phyloP scores from a whole-genome alignment of 371 early-diverging fungal genomes.

The Syncephalis plumigaleata region DNA sequence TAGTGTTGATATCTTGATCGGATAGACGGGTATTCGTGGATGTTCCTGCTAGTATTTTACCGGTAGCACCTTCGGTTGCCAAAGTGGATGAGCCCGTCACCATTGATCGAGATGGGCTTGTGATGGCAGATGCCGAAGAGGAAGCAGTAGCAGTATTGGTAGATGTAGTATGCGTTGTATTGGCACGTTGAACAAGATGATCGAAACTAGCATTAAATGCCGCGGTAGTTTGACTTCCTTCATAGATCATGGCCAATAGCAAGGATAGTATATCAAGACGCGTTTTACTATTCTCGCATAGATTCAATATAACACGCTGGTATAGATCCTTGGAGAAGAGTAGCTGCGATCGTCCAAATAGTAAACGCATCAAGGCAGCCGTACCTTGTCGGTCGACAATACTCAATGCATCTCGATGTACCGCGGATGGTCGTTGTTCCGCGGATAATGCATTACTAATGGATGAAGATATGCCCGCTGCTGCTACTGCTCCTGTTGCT shows the following conservation, averaged over 20 bases:
- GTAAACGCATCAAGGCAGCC: constrained; percentile 63
- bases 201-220: constrained; percentile 64
- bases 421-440: too few species aligned
- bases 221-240: constrained; percentile 58
- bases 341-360: constrained; percentile 48
- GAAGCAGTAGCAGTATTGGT: constrained; percentile 10
- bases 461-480: constrained; percentile 7
- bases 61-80: constrained; percentile 17
- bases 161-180: too few species aligned
- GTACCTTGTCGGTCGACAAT: constrained; percentile 67
- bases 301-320: constrained; percentile 55
- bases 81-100: too few species aligned
- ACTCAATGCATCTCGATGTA: constrained; percentile 52
- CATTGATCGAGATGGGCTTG: too few species aligned
- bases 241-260: constrained; percentile 70
- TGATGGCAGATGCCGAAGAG: too few species aligned
- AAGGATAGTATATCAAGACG: constrained; percentile 70
- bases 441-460: constrained; percentile 8
- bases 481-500: too few species aligned
- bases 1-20: constrained; percentile 12
- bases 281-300: constrained; percentile 80
- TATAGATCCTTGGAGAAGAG: constrained; percentile 41
- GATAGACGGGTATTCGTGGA: too few species aligned
- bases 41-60: too few species aligned
- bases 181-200: constrained; percentile 41